Evolutionary conservation across 306 rosid species (phyloP), one percentile per base, ranked within the genome.

Genomic region (Acmispon strigosus): DNA sequence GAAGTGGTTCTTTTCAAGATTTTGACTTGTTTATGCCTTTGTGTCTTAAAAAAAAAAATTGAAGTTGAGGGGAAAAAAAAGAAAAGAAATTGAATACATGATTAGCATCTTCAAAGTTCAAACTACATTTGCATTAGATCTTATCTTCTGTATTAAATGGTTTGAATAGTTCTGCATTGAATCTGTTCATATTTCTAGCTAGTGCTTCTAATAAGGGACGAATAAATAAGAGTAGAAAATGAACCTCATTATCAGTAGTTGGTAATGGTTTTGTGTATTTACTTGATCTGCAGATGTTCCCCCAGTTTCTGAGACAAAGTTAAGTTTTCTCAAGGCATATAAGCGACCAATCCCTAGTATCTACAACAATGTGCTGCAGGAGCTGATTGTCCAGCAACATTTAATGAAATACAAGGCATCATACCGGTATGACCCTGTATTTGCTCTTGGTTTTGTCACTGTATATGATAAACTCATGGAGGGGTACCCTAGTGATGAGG

Each of bases 371-470:
- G 96, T 95, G 81, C 76, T 91, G 76, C 97, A 87, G 79, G 99
- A 95, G 86, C 87, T 91, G 77, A 90, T 95, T 79, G 99, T 95
- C 34, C 97, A 89, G 86, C 99, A 95, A 66, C 99, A 91, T 82
- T 83, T 95, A 85, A 85, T 85, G 88, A 86, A 86, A 82, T 95
- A 95, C 85, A 95, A 95, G 91, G 88, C 65, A 77, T 82, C 96
- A 13, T 89, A 86, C 70, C 66, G 89, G 13, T 95, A 91, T 70
- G 99, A 95, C 14, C 96, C 97, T 41, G 85, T 91, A 69, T 91
- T 95, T 55, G 96, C 96, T 14, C 97, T 95, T 72, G 96, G 97
- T 66, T 95, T 91, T 27, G 96, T 91, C 68, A 95, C 97, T 32
- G 93, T 95, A 12, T 91, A 83, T 62, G 96, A 95, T 76, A 95